phyloP scores from a whole-genome alignment of 2,329 filamentous ascomycete species.

The Fusarium cicatricum region DNA sequence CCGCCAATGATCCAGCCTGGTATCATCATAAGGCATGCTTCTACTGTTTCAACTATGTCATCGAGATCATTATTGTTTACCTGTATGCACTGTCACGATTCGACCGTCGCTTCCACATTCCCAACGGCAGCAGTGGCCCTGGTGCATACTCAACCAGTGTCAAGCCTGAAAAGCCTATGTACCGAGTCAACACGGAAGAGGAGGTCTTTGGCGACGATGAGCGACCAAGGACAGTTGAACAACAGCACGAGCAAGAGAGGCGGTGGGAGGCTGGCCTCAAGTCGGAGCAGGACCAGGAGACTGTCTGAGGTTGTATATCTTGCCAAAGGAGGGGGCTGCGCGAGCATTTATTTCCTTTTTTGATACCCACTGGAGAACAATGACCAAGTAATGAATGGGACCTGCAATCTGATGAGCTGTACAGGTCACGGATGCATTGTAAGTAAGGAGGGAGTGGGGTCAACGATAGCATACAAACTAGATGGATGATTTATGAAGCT shows the following conservation, averaged over 20 bases:
- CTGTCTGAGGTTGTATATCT: conserved; percentile 15
- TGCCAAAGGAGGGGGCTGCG: neutral
- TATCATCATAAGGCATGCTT: conserved; percentile 77
- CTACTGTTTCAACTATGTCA: conserved; percentile 80
- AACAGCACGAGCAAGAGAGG: conserved; percentile 23
- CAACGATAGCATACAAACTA: neutral
- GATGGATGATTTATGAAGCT: conserved; percentile 12
- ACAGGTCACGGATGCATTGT: neutral
- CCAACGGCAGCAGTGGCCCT: conserved; percentile 70
- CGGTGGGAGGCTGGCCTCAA: conserved; percentile 35
- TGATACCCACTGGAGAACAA: conserved; percentile 4
- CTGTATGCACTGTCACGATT: conserved; percentile 73
- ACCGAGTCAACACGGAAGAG: conserved; percentile 34
- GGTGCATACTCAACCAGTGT: conserved; percentile 55
- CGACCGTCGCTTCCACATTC: conserved; percentile 79
- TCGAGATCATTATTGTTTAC: conserved; percentile 76
- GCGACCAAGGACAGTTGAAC: conserved; percentile 28
- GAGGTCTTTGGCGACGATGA: conserved; percentile 40
- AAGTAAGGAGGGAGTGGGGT: neutral
- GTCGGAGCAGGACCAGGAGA: conserved; percentile 33
- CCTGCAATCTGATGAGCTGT: neutral
- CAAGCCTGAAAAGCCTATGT: conserved; percentile 17
- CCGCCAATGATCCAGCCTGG: conserved; percentile 66
- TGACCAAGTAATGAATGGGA: neutral
- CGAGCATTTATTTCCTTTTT: conserved; percentile 9